Conservation (phyloP, 169 alveolate genomes). For the Babesia gibsoni region DNA sequence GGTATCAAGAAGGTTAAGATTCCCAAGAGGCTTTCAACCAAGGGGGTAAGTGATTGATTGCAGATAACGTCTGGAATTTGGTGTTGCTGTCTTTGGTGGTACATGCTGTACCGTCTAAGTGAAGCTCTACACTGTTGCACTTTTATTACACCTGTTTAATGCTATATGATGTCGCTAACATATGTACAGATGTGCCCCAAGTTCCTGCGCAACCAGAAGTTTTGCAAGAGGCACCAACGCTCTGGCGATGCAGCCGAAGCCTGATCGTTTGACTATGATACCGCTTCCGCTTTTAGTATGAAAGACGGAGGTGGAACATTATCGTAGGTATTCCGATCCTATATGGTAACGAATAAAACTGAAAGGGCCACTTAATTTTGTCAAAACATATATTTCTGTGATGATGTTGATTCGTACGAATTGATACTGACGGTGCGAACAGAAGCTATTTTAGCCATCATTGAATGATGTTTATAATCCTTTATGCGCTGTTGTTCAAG, state of each 20-base stretch:
- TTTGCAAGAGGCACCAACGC: slow-evolving; percentile 78
- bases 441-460: not conserved
- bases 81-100: not conserved
- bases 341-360: no score
- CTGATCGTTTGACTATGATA: no score
- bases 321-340: no score
- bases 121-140: not conserved
- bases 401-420: not conserved
- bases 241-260: slow-evolving; percentile 34
- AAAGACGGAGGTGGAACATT: no score
- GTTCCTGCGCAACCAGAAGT: slow-evolving; percentile 81
- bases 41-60: slow-evolving; percentile 69
- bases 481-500: no score
- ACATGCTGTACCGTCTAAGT: not conserved
- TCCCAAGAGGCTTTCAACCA: slow-evolving; percentile 77
- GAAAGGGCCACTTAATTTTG: no score
- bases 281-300: no score
- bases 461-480: no score
- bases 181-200: slow-evolving; percentile 78
- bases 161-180: not conserved
- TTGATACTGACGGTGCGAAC: slow-evolving; percentile 4
- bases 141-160: not conserved
- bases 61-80: not conserved
- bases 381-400: not conserved
- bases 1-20: slow-evolving; percentile 78